Evolutionary conservation across 202 grass and related monocot species (phyloP), one percentile per base, ranked within the genome.

Genomic region (Setaria italica): DNA sequence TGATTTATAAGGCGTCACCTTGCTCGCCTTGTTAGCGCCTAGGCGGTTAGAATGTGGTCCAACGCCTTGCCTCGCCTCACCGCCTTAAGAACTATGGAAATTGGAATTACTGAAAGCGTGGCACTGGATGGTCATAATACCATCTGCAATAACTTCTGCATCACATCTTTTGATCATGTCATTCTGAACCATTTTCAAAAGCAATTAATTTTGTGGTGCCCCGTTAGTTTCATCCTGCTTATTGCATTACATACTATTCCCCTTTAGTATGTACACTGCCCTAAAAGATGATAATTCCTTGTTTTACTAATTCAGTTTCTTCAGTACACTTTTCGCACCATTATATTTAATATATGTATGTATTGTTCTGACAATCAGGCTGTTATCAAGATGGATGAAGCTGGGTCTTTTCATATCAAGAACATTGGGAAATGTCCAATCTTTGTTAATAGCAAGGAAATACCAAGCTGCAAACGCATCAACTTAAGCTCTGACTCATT

Each of bases 301-400:
- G 35, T 48, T 83, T 91, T 60, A 37, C 50, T 62, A 67, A 77
- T 54, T 60, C 59, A 17, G 48, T 46, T 42, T 50, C 29, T 72
- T 71, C 21, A 14, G 9, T 57, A 13, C 15, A 62, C 2, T 54
- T n/a, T 87, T 70, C 42, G 67, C 74, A 53, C 66, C 57, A 9
- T 76, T 77, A 72, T 65, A 66, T 46, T 29, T 13, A 63, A 82
- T 72, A 9, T 73, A 77, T 82, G 17, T 32, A 77, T 82, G 17
- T 32, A 32, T 63, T 33, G 54, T 76, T 83, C 56, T 76, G 59
- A 85, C 21, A 79, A 54, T 21, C 82, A 97, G 95, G 92, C 90
- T 2, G 81, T 95, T 51, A 93, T 97, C 89, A 97, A 91, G 72
- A 93, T 97, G 92, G 95, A 98, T 84, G 89, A 95, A 86, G 80